phyloP scores from a whole-genome alignment of 176 grass and related monocot genomes.

The Carex myosuroides region DNA sequence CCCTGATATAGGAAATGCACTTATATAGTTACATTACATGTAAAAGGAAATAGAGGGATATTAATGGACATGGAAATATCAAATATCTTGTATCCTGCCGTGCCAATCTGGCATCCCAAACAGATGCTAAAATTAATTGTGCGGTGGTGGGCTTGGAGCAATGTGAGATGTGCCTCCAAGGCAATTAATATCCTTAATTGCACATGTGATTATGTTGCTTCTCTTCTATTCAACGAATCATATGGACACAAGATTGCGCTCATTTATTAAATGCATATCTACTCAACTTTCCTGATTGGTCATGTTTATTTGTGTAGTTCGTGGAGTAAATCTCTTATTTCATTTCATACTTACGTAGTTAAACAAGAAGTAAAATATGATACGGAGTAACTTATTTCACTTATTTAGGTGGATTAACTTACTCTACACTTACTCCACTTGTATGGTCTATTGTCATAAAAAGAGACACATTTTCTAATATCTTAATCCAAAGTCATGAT shows the following conservation, averaged over 20 bases:
- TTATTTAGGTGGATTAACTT: no score
- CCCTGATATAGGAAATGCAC: no score
- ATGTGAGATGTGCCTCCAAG: not conserved
- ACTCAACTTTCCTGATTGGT: not conserved
- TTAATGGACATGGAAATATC: not conserved
- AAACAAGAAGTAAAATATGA: no score
- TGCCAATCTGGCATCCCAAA: not conserved
- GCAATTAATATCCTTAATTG: not conserved
- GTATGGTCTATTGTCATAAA: no score
- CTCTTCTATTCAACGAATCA: not conserved
- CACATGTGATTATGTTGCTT: constrained; percentile 8
- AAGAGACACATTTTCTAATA: no score
- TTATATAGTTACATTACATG: not conserved
- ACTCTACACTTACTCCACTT: no score
- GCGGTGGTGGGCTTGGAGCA: not conserved
- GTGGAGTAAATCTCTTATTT: no score
- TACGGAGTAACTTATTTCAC: no score
- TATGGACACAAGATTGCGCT: not conserved
- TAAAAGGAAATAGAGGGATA: not conserved
- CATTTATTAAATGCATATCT: constrained; percentile 5
- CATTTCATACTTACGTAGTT: no score
- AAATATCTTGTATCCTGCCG: not conserved
- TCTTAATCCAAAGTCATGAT: no score
- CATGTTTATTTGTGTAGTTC: no score
- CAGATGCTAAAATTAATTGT: constrained; percentile 2